Evolutionary conservation across 225 moss, liverwort and hornwort genomes (phyloP), one percentile per base, ranked within the genome.

Genomic region (Thuidium tamariscinum): DNA sequence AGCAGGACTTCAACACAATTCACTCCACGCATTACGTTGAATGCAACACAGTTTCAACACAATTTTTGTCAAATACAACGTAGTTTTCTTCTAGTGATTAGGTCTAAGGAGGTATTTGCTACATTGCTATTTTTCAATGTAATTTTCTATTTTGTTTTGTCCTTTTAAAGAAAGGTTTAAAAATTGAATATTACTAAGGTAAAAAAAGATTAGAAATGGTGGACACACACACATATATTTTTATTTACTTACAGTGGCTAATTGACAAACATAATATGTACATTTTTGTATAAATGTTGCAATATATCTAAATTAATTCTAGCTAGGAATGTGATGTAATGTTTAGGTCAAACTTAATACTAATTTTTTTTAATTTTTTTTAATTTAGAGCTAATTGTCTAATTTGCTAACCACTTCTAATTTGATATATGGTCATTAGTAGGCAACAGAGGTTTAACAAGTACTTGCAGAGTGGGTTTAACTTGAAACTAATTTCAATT

Each of bases 91-190:
- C n/a, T n/a, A n/a, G n/a, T n/a, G n/a, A n/a, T n/a, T n/a, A n/a
- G 27, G 1, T 4, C 2, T 49, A 1, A 20, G 2, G 34, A 21
- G 49, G 8, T 21, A 74, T 12, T 13, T 32, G 6, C 5, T 32
- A 32, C 0, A 0, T 74, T 74, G 4, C 0, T 0, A n/a, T 74
- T 21, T 8, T 52, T 11, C 0, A 32, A 32, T 48, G 30, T 6
- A 16, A 27, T 44, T 16, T 27, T 16, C 6, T 10, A 5, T 5
- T 0, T 42, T 44, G 10, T 30, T 69, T 71, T 3, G 0, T 29
- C 0, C 8, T 4, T 0, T 46, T 17, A 10, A 44, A 10, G 3
- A 46, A 71, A 17, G 5, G 16, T 17, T 10, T 1, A 10, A 29
- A 16, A 5, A 17, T 46, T 29, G 5, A 44, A 44, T 44, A 0